A percentile compares a stretch with the other conserved stretches of the same genome.
Evolutionary conservation across 1,284 basidiomycete species (phyloP).

Genomic region (Ustilago lituana): DNA sequence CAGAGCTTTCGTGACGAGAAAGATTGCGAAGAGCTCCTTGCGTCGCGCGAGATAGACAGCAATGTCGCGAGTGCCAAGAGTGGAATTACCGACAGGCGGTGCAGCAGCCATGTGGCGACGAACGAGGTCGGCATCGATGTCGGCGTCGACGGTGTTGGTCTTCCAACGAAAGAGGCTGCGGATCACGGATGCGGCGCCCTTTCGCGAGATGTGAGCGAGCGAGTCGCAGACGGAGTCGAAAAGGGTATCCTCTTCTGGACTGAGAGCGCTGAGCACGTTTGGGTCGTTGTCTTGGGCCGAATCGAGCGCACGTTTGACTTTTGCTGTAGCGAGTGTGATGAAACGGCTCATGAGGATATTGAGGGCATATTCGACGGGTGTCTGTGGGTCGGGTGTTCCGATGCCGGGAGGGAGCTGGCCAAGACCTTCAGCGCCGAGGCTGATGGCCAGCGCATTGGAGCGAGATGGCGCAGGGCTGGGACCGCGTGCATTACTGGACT

Average conservation of each 20-base stretch:
- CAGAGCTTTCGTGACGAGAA: constrained; percentile 44
- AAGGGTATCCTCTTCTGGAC: constrained; percentile 76
- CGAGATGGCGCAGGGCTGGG: constrained; percentile 16
- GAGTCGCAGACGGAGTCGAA: constrained; percentile 84
- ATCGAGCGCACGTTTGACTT: constrained; percentile 49
- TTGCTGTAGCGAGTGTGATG: constrained; percentile 46
- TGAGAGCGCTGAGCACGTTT: constrained; percentile 70
- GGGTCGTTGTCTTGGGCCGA: constrained; percentile 46
- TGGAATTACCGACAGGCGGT: background rate
- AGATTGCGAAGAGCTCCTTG: constrained; percentile 50
- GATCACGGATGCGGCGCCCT: constrained; percentile 83
- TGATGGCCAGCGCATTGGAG: constrained; percentile 29
- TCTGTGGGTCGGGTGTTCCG: constrained; percentile 43
- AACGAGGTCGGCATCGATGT: constrained; percentile 27
- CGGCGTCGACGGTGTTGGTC: constrained; percentile 54
- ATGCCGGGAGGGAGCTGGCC: constrained; percentile 50
- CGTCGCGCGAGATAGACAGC: constrained; percentile 49
- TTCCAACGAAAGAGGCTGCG: constrained; percentile 90
- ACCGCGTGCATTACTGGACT: constrained; percentile 2
- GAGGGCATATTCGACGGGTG: constrained; percentile 59
- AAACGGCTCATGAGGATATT: constrained; percentile 62
- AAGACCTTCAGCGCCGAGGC: constrained; percentile 34
- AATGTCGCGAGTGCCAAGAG: constrained; percentile 31
- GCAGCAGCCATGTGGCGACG: constrained; percentile 43
- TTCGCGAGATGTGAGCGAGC: constrained; percentile 84